A percentile compares a stretch with the other conserved stretches of the same genome.
Evolutionary conservation across 2,329 filamentous ascomycete genomes (phyloP).

Genomic region (Clarireedia hainanense): DNA sequence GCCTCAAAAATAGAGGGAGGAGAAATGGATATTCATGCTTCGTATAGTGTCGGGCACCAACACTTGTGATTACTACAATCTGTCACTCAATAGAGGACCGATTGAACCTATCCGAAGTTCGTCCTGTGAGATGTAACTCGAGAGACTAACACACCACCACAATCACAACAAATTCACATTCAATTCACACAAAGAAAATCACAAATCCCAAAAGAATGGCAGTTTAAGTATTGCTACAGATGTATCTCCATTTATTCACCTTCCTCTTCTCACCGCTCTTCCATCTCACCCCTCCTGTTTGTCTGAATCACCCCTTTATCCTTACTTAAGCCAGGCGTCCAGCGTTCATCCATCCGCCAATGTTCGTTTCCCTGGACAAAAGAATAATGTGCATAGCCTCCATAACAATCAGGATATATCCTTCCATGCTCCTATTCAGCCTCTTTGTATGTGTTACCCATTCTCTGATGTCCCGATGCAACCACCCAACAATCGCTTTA

Average conservation of each 20-base stretch:
- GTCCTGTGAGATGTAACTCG: no score
- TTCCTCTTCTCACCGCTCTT: neutral
- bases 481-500: no score
- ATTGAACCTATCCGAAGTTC: no score
- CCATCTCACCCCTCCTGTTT: neutral
- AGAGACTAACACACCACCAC: neutral
- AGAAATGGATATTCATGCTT: neutral
- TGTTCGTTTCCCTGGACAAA: neutral
- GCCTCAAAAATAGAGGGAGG: no score
- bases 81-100: no score
- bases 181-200: neutral
- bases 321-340: no score
- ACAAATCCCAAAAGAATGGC: neutral
- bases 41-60: no score
- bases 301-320: no score
- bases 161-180: neutral
- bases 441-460: no score
- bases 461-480: no score
- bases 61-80: no score
- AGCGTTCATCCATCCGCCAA: neutral
- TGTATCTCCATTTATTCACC: neutral
- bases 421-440: no score
- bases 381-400: neutral
- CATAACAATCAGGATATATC: neutral
- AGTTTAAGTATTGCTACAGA: constrained; percentile 9